Evolutionary conservation across 768 basidiomycete species (phyloP), one percentile per base, ranked within the genome.

Genomic region (Tulasnella sp.): DNA sequence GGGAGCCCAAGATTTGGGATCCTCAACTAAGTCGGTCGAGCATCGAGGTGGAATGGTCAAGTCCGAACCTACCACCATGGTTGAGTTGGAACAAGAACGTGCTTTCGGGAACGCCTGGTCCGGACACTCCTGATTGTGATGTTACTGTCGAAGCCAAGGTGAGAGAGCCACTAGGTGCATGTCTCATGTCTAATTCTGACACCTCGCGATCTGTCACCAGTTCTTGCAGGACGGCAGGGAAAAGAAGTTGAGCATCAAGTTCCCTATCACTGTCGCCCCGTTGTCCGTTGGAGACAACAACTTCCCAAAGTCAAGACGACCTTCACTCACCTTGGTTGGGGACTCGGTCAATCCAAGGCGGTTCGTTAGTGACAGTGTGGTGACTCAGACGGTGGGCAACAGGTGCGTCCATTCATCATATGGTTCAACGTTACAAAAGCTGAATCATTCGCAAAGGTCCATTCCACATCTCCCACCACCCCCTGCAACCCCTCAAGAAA

Each of bases 1-100:
- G 91, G 88, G 76, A 81, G 49, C 91, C 93, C 27, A 82, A 84
- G 56, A 79, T 99, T 37, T 96, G 92, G 90, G 92, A 98, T 68
- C 95, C 93, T 5, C 92, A 96, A 64, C 82, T 81, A 35, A 81
- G 86, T 10, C 79, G 84, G 59, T 71, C 80, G 50, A 86, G 83
- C 61, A 69, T 90, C 57, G 74, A 78, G 40, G 86, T 93, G 29
- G 69, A 72, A 13, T 96, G 84, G 61, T 77, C 71, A 58, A 92
- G 88, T 1, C 86, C 91, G 13, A 71, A 68, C 31, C 71, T 93
- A 10, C 93, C 93, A 1, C 58, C 76, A 0, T 99, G 93, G 93
- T 68, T 99, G 25, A 69, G 71, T 12, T 98, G 92, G 91, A 80
- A 83, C 58, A 78, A 79, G 44, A 85, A 88, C 55, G 76, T 79